These are phyloP conservation scores for Lichtheimia ornata DNA, from an alignment of 371 early-diverging fungal species.

Conservation along the genomic window DNA sequence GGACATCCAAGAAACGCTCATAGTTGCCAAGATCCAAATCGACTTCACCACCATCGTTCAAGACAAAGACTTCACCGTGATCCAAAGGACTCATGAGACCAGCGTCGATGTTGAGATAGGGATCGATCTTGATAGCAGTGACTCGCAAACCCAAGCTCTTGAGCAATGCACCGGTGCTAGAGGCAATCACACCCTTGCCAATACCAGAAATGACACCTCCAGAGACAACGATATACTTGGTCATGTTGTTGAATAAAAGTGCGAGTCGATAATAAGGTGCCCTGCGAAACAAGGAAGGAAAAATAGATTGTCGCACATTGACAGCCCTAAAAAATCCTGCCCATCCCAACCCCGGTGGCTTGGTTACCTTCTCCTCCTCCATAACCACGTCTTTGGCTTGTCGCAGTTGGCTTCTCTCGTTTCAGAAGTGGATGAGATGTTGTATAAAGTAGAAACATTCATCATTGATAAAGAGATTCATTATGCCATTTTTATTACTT, in stretches of 20 bases:
- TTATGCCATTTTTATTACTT: no score
- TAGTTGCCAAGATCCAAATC: slow-evolving; percentile 99
- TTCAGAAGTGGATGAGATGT: no score
- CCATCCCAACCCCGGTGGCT: no score
- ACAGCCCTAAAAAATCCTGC: no score
- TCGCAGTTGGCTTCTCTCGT: no score
- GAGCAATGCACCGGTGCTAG: slow-evolving; percentile 95
- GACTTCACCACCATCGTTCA: slow-evolving; percentile 99
- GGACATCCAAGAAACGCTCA: slow-evolving; percentile 96
- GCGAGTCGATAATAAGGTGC: slow-evolving; percentile 7
- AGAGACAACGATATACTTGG: slow-evolving; percentile 97
- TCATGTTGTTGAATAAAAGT: slow-evolving; percentile 29
- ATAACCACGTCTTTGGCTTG: no score
- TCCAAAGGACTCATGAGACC: slow-evolving; percentile 97
- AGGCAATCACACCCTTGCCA: slow-evolving; percentile 99
- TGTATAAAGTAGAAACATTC: no score
- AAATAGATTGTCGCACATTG: background rate
- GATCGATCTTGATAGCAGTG: slow-evolving; percentile 99
- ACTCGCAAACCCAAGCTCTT: slow-evolving; percentile 94
- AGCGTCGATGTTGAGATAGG: slow-evolving; percentile 99
- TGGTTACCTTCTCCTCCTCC: no score
- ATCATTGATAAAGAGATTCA: no score
- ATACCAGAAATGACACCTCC: slow-evolving; percentile 99
- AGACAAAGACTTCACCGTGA: slow-evolving; percentile 99
- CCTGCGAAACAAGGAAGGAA: slow-evolving; percentile 13